These are phyloP conservation scores for Rhizopogon vulgaris DNA, from an alignment of 768 basidiomycete species.

Conservation along the genomic window DNA sequence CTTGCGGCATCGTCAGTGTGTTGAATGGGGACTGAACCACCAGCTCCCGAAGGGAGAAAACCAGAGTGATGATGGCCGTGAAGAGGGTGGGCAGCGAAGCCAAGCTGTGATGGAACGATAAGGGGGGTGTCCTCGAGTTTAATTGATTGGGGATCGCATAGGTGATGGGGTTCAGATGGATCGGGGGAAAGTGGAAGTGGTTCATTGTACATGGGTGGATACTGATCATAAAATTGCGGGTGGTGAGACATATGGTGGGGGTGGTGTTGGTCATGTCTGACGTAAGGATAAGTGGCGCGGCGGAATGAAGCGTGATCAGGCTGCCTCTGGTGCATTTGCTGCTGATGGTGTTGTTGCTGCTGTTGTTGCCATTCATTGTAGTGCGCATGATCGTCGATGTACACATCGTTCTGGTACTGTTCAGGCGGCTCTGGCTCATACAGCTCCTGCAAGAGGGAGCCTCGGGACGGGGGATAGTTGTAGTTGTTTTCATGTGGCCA, in stretches of 20 bases:
- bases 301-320: slow-evolving; percentile 46
- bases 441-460: slow-evolving; percentile 64
- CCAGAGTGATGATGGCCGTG: slow-evolving; percentile 32
- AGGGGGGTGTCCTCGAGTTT: slow-evolving; percentile 62
- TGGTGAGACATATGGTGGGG: slow-evolving; percentile 29
- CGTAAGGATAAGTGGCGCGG: slow-evolving; percentile 72
- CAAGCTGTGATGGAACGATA: slow-evolving; percentile 56
- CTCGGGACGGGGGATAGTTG: slow-evolving; percentile 29
- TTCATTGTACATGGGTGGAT: slow-evolving; percentile 34
- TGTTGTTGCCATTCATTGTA: slow-evolving; percentile 29
- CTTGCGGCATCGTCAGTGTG: slow-evolving; percentile 88
- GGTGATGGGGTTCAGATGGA: slow-evolving; percentile 13
- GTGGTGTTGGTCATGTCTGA: slow-evolving; percentile 57
- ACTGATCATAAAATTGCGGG: slow-evolving; percentile 28
- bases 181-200: slow-evolving; percentile 26
- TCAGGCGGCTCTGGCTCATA: slow-evolving; percentile 56
- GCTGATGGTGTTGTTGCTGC: slow-evolving; percentile 18
- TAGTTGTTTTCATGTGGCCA: slow-evolving; percentile 32
- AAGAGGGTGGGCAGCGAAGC: slow-evolving; percentile 23
- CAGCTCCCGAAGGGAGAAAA: slow-evolving; percentile 36
- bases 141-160: slow-evolving; percentile 33
- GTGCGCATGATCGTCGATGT: slow-evolving; percentile 30
- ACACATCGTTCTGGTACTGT: slow-evolving; percentile 26
- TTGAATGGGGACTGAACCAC: slow-evolving; percentile 54
- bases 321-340: slow-evolving; percentile 8